Base-by-base conservation (phyloP, 768 basidiomycete species). In the Antrodiella citrinella region DNA sequence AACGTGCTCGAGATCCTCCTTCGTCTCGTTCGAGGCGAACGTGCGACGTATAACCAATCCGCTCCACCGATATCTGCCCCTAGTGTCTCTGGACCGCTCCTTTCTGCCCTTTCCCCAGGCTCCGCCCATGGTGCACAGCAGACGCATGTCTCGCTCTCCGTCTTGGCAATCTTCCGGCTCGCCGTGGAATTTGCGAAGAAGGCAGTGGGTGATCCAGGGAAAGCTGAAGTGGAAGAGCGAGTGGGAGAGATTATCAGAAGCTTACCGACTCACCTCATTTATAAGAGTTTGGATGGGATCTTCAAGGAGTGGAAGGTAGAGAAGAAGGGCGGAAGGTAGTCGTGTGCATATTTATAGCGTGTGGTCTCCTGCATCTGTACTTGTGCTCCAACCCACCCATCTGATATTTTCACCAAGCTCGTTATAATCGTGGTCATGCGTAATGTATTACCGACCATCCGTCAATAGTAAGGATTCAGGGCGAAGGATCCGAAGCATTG, bases 1-100 rank as follows among this genome's bases (percentile, higher is more conserved):
- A 93, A 97, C 58, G 75, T 96, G 52, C 72, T 97, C 61, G 94
- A 99, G 68, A 92, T 99, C 57, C 71, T 98, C 3, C 73, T 98
- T 23, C 86, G 93, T 12, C 81, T 96, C 48, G 88, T 96, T 20
- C 83, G 95, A 15, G 92, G 93, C 49, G 91, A 92, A 60, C 81
- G 91, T 23, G 81, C 88, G 2, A 77, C 83, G 5, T 81, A 84
- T 61, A 80, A 82, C 13, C 83, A 81, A 54, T 72, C 79, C 38
- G 69, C 76, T 12, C 77, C 81, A 40, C 70, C 78, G 7, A 76
- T 85, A 45, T 79, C 82, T 30, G 74, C 78, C 2, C 81, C 84
- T 63, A 71, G 65, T 54, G 69, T 85, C 35, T 78, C 81, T 45
- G 87, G 87, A 3, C 84, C 85, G 12, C 74, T 88, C 45, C 70